Percentiles rank a stretch among this genome's conserved stretches.
phyloP scores from a whole-genome alignment of 1,284 basidiomycete genomes.

The Sanghuangporus weigelae region DNA sequence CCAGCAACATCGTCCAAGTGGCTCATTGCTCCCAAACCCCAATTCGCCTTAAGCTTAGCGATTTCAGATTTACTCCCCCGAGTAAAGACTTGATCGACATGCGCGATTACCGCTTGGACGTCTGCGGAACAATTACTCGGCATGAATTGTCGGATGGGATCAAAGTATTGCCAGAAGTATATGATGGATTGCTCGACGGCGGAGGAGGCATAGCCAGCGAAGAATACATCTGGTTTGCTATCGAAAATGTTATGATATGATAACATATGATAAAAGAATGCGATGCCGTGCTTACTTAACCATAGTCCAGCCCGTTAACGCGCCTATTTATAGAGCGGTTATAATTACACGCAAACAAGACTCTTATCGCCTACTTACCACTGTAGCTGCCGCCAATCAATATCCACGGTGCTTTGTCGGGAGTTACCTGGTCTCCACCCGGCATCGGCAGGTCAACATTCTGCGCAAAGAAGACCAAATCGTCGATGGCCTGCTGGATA shows the following conservation, averaged over 20 bases:
- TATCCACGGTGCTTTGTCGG: constrained; percentile 61
- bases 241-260: constrained; percentile 10
- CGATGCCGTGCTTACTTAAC: constrained; percentile 44
- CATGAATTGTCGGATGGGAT: constrained; percentile 64
- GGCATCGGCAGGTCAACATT: constrained; percentile 65
- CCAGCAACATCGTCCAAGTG: constrained; percentile 66
- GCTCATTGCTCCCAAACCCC: constrained; percentile 50
- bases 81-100: constrained; percentile 54
- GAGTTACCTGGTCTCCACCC: constrained; percentile 50
- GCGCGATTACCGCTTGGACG: constrained; percentile 56
- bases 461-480: constrained; percentile 64
- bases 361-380: constrained; percentile 28
- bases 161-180: constrained; percentile 72
- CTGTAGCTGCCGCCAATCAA: constrained; percentile 68
- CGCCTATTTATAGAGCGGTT: constrained; percentile 24
- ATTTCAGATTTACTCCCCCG: constrained; percentile 41
- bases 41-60: constrained; percentile 46
- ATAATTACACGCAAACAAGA: not conserved
- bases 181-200: constrained; percentile 64
- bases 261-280: not conserved
- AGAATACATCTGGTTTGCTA: constrained; percentile 63
- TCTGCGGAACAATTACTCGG: constrained; percentile 70
- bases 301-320: constrained; percentile 67
- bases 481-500: constrained; percentile 67
- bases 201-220: constrained; percentile 65